Evolutionary conservation across 164 flowering plant genomes (phyloP).

Genomic region (Stephania cephalantha): DNA sequence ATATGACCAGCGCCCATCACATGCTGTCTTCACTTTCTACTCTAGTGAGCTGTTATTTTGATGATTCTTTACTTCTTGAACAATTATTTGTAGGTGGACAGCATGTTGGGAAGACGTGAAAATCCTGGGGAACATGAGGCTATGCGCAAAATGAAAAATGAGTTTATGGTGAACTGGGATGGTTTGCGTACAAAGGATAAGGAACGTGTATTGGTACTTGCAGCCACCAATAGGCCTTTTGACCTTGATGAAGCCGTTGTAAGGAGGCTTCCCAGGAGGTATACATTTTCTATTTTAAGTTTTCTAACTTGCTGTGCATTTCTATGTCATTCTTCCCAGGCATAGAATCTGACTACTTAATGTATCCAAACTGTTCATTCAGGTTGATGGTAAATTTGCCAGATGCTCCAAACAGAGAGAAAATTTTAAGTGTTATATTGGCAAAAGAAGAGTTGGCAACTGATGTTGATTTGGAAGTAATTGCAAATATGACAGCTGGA

Average conservation of each 20-base stretch:
- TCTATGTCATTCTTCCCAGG: neutral
- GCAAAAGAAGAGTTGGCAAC: constrained; percentile 79
- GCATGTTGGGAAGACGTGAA: constrained; percentile 37
- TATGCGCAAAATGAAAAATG: constrained; percentile 42
- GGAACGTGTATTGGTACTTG: constrained; percentile 91
- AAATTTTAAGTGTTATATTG: constrained; percentile 70
- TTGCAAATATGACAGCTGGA: constrained; percentile 89
- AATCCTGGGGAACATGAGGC: constrained; percentile 40
- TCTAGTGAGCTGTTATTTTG: neutral
- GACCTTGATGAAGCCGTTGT: constrained; percentile 94
- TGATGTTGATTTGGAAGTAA: constrained; percentile 66
- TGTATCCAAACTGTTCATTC: constrained; percentile 16
- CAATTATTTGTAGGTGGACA: constrained; percentile 42
- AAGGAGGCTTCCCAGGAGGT: constrained; percentile 93
- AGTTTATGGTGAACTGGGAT: constrained; percentile 47
- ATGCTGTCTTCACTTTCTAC: neutral
- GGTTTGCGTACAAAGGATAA: constrained; percentile 82
- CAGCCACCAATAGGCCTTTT: constrained; percentile 96
- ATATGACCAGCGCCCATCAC: too few species aligned
- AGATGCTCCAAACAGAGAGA: constrained; percentile 79
- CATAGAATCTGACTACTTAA: neutral
- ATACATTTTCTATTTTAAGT: neutral
- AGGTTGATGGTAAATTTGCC: constrained; percentile 97
- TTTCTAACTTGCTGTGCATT: neutral
- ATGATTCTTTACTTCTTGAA: neutral